Evolutionary conservation across 352 stramenopile genomes (phyloP), one percentile per base, ranked within the genome.

Genomic region (Phytophthora europaea): DNA sequence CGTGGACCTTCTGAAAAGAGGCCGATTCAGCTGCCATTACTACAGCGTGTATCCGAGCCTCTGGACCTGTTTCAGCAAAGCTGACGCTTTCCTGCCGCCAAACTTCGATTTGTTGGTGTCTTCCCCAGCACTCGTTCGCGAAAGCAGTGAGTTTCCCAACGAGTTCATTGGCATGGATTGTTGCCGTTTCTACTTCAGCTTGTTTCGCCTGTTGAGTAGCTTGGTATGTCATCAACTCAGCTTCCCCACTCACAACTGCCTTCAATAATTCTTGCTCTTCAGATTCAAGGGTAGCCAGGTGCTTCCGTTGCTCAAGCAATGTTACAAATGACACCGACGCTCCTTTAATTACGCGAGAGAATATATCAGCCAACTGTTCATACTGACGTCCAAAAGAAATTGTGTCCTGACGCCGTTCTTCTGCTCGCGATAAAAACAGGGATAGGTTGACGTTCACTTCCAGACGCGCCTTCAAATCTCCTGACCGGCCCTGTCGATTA

Each of bases 371-470:
- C 6, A 65, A 61, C 4, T 64, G 34, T 6, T 76, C 84, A 23
- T 90, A 82, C 23, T 81, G 57, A 13, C 71, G 65, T 8, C 79
- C 77, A 71, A 92, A 94, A 1, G 31, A 60, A 13, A 79, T 82
- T 0, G 84, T 90, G 52, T 92, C 84, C 57, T 92, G 83, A 15
- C 83, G 76, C 16, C 88, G 85, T 67, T 97, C 90, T 78, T 95
- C 83, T 8, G 88, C 87, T 4, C 90, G 78, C 10, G 88, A 95
- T 23, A 94, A 70, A 43, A 97, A 97, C 33, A 97, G 65, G n/a
- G 90, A 95, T 13, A 97, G 71, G 20, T 95, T 94, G 51, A 97
- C 89, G 38, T 94, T 94, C 48, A 90, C 86, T 61, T 95, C 90
- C 26, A 97, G 74, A 0, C 90, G 86, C 33, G 88, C 79, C 62